phyloP scores from a whole-genome alignment of 164 flowering plant genomes.

The Liquidambar formosana region DNA sequence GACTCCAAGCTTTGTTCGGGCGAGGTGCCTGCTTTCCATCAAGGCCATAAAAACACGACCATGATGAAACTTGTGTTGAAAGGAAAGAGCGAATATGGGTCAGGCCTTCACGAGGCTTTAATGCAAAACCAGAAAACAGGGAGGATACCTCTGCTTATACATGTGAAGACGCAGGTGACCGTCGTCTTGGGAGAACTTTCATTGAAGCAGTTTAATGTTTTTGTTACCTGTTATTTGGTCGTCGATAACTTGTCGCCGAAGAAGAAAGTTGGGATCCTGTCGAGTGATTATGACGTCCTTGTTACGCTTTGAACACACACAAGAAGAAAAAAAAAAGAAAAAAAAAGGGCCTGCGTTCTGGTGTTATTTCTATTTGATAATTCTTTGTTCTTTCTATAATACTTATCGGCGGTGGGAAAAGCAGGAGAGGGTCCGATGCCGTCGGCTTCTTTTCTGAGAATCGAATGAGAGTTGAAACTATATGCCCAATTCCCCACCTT shows the following conservation, averaged over 20 bases:
- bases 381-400: neutral
- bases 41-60: slow-evolving; percentile 46
- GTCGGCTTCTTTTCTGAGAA: too few species aligned
- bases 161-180: slow-evolving; percentile 47
- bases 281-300: slow-evolving; percentile 22
- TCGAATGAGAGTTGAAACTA: too few species aligned
- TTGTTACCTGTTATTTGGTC: slow-evolving; percentile 48
- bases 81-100: slow-evolving; percentile 55
- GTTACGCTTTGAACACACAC: neutral
- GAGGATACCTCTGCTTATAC: slow-evolving; percentile 48
- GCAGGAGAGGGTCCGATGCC: neutral
- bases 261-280: slow-evolving; percentile 39
- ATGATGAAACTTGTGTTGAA: slow-evolving; percentile 31
- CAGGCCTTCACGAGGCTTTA: slow-evolving; percentile 52
- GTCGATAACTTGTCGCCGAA: slow-evolving; percentile 52
- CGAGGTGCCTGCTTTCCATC: slow-evolving; percentile 48
- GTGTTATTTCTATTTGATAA: neutral
- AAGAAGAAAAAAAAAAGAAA: too few species aligned
- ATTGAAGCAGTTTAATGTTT: slow-evolving; percentile 34
- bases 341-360: too few species aligned
- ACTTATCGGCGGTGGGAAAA: neutral
- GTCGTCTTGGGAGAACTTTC: slow-evolving; percentile 30
- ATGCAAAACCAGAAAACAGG: slow-evolving; percentile 30
- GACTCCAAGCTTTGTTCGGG: slow-evolving; percentile 50
- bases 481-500: neutral